These are phyloP conservation scores for Didymosphaeria variabile DNA, from an alignment of 2,329 filamentous ascomycete species.

Conservation along the genomic window DNA sequence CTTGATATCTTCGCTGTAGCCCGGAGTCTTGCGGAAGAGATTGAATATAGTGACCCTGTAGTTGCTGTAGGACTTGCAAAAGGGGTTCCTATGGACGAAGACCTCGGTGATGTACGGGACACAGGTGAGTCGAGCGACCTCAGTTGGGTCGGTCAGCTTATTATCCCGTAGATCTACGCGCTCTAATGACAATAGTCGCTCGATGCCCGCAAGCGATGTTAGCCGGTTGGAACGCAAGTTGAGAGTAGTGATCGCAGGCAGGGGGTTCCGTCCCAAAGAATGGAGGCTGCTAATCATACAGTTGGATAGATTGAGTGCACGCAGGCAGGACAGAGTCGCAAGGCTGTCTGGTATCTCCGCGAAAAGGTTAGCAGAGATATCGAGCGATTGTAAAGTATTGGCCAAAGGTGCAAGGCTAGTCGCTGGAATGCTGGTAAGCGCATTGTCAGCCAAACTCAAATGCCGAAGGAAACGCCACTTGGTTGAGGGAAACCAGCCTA, in stretches of 20 bases:
- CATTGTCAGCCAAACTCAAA: constrained; percentile 90
- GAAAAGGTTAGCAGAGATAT: constrained; percentile 92
- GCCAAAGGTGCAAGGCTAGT: constrained; percentile 82
- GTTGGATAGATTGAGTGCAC: constrained; percentile 90
- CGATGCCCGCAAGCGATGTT: constrained; percentile 85
- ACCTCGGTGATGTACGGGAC: constrained; percentile 93
- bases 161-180: constrained; percentile 93
- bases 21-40: constrained; percentile 87
- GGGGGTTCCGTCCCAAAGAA: constrained; percentile 82
- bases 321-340: constrained; percentile 83
- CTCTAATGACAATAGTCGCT: constrained; percentile 87
- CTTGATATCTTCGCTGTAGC: constrained; percentile 87
- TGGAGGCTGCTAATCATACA: constrained; percentile 98
- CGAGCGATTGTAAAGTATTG: constrained; percentile 88
- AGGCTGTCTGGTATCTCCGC: constrained; percentile 93
- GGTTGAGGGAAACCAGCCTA: constrained; percentile 77
- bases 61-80: constrained; percentile 83
- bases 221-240: constrained; percentile 91
- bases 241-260: constrained; percentile 91
- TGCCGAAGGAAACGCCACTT: constrained; percentile 97
- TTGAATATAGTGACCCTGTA: constrained; percentile 96
- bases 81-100: constrained; percentile 91
- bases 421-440: constrained; percentile 79
- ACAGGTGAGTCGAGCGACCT: constrained; percentile 86
- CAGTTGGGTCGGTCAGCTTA: constrained; percentile 85